Evolutionary conservation across 129 eudicot species (phyloP).

Genomic region (Flaveria trinervia): DNA sequence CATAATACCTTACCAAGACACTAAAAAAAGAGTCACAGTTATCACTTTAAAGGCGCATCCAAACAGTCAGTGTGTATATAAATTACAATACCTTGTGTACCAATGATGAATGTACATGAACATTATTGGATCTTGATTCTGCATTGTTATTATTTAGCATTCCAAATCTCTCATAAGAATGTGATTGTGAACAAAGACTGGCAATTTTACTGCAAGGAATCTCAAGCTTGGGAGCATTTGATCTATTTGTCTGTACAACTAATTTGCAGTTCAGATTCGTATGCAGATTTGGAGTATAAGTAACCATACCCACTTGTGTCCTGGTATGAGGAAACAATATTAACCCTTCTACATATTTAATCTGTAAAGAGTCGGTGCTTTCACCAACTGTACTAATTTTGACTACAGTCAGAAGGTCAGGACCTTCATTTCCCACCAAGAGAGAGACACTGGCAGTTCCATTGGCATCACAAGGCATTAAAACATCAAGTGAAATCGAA

Average conservation of each 20-base stretch:
- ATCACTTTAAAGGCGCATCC: not conserved
- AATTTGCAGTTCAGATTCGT: conserved; percentile 52
- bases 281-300: conserved; percentile 35
- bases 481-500: conserved; percentile 49
- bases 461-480: conserved; percentile 48
- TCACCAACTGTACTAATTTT: conserved; percentile 52
- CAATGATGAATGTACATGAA: conserved; percentile 24
- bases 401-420: conserved; percentile 49
- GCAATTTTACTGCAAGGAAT: conserved; percentile 57
- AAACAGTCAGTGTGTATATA: not conserved
- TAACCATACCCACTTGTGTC: conserved; percentile 67
- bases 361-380: conserved; percentile 35
- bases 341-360: conserved; percentile 68
- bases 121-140: conserved; percentile 32
- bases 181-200: conserved; percentile 39
- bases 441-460: conserved; percentile 49
- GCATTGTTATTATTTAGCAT: conserved; percentile 31
- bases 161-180: conserved; percentile 38
- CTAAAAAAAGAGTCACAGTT: not conserved
- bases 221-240: conserved; percentile 50
- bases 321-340: conserved; percentile 64
- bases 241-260: conserved; percentile 55
- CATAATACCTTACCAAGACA: not conserved
- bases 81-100: conserved; percentile 55
- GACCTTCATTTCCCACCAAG: conserved; percentile 55